Evolutionary conservation across 345 rosid genomes (phyloP), one percentile per base, ranked within the genome.

Genomic region (Linum tenue): DNA sequence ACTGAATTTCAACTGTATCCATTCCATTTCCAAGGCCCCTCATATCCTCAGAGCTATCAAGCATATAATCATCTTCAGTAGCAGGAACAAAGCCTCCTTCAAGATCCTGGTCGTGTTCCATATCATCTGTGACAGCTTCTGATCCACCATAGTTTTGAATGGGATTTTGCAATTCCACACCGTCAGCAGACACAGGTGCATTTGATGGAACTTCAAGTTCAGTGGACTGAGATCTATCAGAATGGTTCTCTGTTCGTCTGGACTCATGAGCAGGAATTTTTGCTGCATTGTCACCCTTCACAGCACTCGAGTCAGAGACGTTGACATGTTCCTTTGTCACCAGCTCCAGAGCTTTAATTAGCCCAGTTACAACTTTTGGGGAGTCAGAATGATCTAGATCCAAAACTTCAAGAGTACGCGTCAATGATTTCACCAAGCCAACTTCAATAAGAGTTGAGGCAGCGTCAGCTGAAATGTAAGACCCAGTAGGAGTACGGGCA

Each of bases 71-170:
- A 68, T 86, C 96, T 79, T 86, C 97, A 36, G 83, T 72, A 66
- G 77, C 77, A 59, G 84, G 82, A 60, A 78, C 79, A 81, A 86
- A 89, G 67, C 89, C 87, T 60, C 71, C 90, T 82, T 85, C 88
- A 65, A 88, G 79, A 75, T 92, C 98, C 78, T 88, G 96, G 64
- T 85, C 98, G 65, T 90, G 97, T 64, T 92, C 98, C 97, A 90
- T 84, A 75, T 92, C 94, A 75, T 90, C 97, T 36, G 86, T 84
- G 73, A 86, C 86, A 76, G 90, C 88, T 77, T 87, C 96, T 64
- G 96, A 80, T 56, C 81, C 91, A 70, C 84, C 88, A 76, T 76
- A 87, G 57, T 76, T 79, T 56, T 75, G 89, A 40, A 72, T 75
- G 59, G 81, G 68, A 77, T 80, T 80, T 75, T 78, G 79, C 59